phyloP scores from a whole-genome alignment of 306 rosid genomes.

The Medicago lupulina region DNA sequence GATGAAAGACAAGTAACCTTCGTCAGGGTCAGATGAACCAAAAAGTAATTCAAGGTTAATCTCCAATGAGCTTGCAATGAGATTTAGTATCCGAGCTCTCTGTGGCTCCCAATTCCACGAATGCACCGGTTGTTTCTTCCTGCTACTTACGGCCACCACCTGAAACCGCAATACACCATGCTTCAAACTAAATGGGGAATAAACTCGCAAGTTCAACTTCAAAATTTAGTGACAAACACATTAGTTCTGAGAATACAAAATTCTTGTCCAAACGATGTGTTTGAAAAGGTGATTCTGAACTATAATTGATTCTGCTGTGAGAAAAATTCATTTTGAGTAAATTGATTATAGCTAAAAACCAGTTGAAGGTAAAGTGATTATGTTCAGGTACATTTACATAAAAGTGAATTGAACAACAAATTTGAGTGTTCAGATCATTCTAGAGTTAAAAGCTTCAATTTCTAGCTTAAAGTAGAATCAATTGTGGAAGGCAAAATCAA shows the following conservation, averaged over 20 bases:
- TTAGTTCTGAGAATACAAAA: not conserved
- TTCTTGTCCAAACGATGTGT: not conserved
- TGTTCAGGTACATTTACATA: not conserved
- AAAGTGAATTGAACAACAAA: not conserved
- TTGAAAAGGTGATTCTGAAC: not conserved
- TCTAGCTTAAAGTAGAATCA: no score
- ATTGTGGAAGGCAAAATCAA: no score
- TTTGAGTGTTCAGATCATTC: no score
- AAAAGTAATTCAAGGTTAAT: slow-evolving; percentile 80
- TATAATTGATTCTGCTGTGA: not conserved
- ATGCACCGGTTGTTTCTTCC: slow-evolving; percentile 64
- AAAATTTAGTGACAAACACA: not conserved
- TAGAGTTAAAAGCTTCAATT: no score
- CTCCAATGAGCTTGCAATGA: slow-evolving; percentile 92
- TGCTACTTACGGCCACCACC: slow-evolving; percentile 66
- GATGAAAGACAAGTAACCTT: slow-evolving; percentile 75
- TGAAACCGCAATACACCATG: slow-evolving; percentile 36
- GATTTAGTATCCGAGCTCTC: slow-evolving; percentile 77
- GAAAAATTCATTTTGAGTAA: no score
- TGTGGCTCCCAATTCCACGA: slow-evolving; percentile 94
- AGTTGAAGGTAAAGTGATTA: no score
- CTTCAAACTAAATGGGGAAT: slow-evolving; percentile 26
- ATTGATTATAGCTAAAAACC: no score
- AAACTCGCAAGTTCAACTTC: not conserved
- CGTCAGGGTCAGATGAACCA: slow-evolving; percentile 76